Evolutionary conservation across 306 rosid species (phyloP), one percentile per base, ranked within the genome.

Genomic region (Comarum palustre): DNA sequence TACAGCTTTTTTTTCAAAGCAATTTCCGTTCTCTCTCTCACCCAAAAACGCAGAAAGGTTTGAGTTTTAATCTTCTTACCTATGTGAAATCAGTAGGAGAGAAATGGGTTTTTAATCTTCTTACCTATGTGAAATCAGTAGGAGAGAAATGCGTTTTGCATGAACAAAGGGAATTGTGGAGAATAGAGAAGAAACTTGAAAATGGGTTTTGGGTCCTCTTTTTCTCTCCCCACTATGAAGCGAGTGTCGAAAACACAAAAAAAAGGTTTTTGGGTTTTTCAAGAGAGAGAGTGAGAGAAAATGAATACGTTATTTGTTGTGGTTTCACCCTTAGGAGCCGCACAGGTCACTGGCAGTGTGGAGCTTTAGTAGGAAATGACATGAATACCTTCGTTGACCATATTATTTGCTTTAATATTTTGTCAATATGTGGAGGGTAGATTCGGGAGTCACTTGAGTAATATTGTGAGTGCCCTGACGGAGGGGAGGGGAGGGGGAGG

Each of bases 131-230:
- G 5, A 9, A 57, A 25, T 62, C 67, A 62, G 8, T 34, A 14
- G 45, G 22, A 34, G 45, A 34, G 67, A 62, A 62, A 62, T 62
- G 67, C 45, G 43, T 19, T 15, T 17, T 61, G 66, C 66, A 61
- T 61, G 66, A 32, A 19, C 41, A 60, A 60, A 27, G 11, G 12
- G 20, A 0, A 61, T 34, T 51, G 69, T 46, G n/a, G n/a, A 46
- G 43, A 39, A 8, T 19, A 2, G 11, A 8, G 39, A 29, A 17
- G 7, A 17, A 29, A 12, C 62, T 70, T 58, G 74, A 38, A 54
- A 51, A n/a, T 71, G 61, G 58, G 15, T 5, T 32, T 52, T 22
- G 24, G 50, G 74, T 12, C 42, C 14, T 32, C n/a, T 45, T 4
- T 3, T 12, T 42, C 16, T 46, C 51, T 15, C 17, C 6, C 17